phyloP scores from a whole-genome alignment of 2,329 filamentous ascomycete species.

The Colletotrichum tanaceti region DNA sequence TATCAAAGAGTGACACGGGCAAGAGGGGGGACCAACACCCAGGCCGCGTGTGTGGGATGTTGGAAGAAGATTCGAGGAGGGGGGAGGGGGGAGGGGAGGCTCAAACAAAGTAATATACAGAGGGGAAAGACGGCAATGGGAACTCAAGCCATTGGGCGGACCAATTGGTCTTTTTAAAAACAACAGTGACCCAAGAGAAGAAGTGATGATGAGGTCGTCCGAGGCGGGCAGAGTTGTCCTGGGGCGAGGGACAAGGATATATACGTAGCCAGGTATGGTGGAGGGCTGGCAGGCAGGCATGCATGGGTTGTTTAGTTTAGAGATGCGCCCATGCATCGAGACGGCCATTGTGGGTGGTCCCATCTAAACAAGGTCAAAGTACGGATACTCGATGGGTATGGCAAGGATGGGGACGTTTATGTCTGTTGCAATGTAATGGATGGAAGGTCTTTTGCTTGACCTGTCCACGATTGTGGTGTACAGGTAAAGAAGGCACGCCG shows the following conservation, averaged over 20 bases:
- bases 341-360: constrained; percentile 34
- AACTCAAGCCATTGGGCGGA: constrained; percentile 54
- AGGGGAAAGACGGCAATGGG: constrained; percentile 37
- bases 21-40: constrained; percentile 38
- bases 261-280: constrained; percentile 51
- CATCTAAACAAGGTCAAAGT: constrained; percentile 36
- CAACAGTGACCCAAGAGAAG: constrained; percentile 47
- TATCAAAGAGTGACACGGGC: constrained; percentile 40
- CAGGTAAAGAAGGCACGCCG: constrained; percentile 29
- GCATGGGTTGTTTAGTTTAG: constrained; percentile 33
- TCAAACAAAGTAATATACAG: constrained; percentile 48
- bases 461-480: constrained; percentile 39
- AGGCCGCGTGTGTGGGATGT: constrained; percentile 39
- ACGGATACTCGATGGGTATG: constrained; percentile 32
- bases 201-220: constrained; percentile 42
- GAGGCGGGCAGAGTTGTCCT: constrained; percentile 45
- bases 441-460: constrained; percentile 19
- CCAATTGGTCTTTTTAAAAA: constrained; percentile 49
- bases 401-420: constrained; percentile 15
- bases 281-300: constrained; percentile 27
- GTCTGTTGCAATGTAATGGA: constrained; percentile 34
- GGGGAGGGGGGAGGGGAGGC: constrained; percentile 41
- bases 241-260: constrained; percentile 60
- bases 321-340: constrained; percentile 40
- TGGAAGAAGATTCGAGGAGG: constrained; percentile 22